Percentiles rank a stretch among this genome's conserved stretches.
Conservation (phyloP, 140 eudicot genomes). For the Stevia rebaudiana region DNA sequence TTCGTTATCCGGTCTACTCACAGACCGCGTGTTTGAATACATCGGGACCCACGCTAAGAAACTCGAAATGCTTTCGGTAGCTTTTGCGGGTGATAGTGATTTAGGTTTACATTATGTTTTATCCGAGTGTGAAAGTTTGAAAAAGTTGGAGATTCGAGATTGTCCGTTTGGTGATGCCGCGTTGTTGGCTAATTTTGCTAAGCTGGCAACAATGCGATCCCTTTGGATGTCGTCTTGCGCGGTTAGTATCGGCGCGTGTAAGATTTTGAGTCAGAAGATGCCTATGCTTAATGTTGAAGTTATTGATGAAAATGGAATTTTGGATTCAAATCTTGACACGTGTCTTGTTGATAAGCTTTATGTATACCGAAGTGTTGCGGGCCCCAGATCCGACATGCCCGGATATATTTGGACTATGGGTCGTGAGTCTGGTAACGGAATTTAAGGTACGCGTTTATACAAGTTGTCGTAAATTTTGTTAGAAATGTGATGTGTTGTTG, state of each 20-base stretch:
- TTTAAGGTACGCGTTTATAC: not conserved
- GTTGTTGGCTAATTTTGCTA: slow-evolving; percentile 70
- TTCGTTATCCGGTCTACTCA: slow-evolving; percentile 70
- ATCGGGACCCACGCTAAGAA: slow-evolving; percentile 67
- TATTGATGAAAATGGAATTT: slow-evolving; percentile 61
- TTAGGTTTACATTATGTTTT: slow-evolving; percentile 72
- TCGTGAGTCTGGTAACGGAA: slow-evolving; percentile 16
- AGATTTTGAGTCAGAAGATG: slow-evolving; percentile 62
- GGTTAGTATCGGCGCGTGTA: slow-evolving; percentile 80
- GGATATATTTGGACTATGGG: slow-evolving; percentile 52
- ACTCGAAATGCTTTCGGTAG: slow-evolving; percentile 80
- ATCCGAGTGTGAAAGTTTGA: slow-evolving; percentile 73
- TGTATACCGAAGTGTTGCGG: slow-evolving; percentile 62
- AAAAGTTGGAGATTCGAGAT: slow-evolving; percentile 84
- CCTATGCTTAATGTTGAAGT: slow-evolving; percentile 80
- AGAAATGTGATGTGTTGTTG: not conserved
- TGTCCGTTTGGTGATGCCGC: slow-evolving; percentile 93
- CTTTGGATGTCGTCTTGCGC: slow-evolving; percentile 97
- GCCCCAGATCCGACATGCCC: slow-evolving; percentile 69
- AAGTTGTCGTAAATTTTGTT: not conserved
- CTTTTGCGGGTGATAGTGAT: slow-evolving; percentile 84
- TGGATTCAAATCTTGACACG: slow-evolving; percentile 46
- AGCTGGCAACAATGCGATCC: slow-evolving; percentile 99
- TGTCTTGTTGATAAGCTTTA: slow-evolving; percentile 71
- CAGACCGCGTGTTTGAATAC: slow-evolving; percentile 71